Evolutionary conservation across 139 green algal genomes (phyloP).

Genomic region (Cymbomonas tetramitiformis): DNA sequence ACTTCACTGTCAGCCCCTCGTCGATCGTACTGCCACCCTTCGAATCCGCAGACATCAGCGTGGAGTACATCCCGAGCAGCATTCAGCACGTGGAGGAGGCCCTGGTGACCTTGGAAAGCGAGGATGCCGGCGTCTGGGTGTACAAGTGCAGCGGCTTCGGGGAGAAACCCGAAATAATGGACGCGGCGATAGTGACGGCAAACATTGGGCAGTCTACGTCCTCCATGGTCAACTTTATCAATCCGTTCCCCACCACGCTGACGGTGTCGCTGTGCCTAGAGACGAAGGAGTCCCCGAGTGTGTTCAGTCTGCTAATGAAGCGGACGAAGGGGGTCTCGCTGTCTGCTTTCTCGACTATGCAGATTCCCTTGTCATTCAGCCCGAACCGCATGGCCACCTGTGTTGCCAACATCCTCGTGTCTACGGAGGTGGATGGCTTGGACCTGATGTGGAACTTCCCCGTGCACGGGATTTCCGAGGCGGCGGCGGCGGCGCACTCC

Average conservation of each 20-base stretch:
- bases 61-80: conserved; percentile 35
- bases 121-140: conserved; percentile 24
- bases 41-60: conserved; percentile 9
- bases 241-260: conserved; percentile 32
- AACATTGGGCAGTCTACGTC: conserved; percentile 11
- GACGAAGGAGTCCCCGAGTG: neutral
- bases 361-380: conserved; percentile 20
- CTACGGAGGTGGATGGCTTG: neutral
- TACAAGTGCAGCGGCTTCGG: conserved; percentile 20
- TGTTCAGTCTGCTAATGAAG: conserved; percentile 13
- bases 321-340: neutral
- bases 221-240: conserved; percentile 25
- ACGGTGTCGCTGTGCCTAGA: conserved; percentile 17
- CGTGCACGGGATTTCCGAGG: conserved; percentile 20
- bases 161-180: neutral
- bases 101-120: conserved; percentile 11
- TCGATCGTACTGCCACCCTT: conserved; percentile 19
- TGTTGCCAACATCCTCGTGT: neutral
- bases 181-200: neutral
- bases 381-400: neutral
- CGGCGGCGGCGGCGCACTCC: neutral
- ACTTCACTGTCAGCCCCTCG: conserved; percentile 21
- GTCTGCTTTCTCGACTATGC: neutral
- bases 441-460: conserved; percentile 22
- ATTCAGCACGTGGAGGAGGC: conserved; percentile 26